A percentile compares a stretch with the other conserved stretches of the same genome.
Conservation (phyloP, 2,329 filamentous ascomycete species). For the Botrytis tulipae region DNA sequence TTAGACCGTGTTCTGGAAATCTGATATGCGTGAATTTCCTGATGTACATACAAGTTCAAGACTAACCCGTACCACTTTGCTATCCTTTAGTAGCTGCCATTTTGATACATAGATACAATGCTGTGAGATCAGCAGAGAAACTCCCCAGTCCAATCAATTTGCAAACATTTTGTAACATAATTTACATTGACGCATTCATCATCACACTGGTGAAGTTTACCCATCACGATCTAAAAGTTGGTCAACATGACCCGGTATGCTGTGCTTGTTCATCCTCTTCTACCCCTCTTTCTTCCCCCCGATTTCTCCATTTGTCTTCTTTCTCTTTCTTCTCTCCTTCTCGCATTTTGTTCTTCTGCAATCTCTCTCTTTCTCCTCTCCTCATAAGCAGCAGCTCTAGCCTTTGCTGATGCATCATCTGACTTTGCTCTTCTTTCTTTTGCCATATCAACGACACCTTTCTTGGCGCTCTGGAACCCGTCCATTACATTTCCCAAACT, state of each 20-base stretch:
- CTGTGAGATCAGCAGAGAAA: background rate
- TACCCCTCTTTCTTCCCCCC: background rate
- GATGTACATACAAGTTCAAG: background rate
- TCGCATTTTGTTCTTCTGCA: conserved; percentile 10
- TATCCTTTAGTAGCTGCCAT: background rate
- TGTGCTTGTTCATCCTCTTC: background rate
- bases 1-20: background rate
- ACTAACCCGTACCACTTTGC: background rate
- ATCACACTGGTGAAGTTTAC: background rate
- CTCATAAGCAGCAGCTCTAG: conserved; percentile 14
- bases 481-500: conserved; percentile 13
- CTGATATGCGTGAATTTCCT: background rate
- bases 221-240: background rate
- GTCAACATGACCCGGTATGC: background rate
- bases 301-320: background rate
- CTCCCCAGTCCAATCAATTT: background rate
- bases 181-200: conserved; percentile 9
- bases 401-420: background rate
- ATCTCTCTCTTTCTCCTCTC: conserved; percentile 2
- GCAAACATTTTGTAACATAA: background rate
- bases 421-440: conserved; percentile 12
- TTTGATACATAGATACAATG: background rate
- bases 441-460: background rate
- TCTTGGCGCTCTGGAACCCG: conserved; percentile 7
- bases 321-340: conserved; percentile 7